Conservation (phyloP, 106 monocot genomes). For the Dendrobium huoshanense region DNA sequence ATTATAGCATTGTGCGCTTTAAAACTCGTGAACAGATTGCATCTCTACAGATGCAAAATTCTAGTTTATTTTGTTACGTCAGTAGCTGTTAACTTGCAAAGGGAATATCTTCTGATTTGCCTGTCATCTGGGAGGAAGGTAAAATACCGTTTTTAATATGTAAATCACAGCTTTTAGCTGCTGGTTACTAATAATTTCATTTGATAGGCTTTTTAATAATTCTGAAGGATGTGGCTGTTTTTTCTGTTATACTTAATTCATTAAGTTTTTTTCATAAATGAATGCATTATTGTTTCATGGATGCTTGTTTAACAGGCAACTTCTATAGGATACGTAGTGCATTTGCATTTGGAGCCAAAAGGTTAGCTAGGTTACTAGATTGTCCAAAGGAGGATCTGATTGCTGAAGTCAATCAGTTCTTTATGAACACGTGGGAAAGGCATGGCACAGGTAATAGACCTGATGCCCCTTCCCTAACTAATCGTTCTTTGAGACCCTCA, state of each 20-base stretch:
- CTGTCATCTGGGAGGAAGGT: too few species aligned
- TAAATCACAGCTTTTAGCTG: background rate
- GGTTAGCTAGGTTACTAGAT: constrained; percentile 48
- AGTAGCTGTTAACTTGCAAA: too few species aligned
- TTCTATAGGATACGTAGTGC: constrained; percentile 72
- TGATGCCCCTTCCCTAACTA: constrained; percentile 37
- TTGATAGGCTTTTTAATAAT: background rate
- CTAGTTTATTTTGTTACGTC: too few species aligned
- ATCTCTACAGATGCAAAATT: too few species aligned
- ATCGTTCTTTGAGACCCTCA: constrained; percentile 11
- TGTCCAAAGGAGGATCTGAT: constrained; percentile 53
- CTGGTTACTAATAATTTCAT: background rate
- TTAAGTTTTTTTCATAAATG: background rate
- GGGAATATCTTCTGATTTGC: background rate
- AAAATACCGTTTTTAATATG: background rate
- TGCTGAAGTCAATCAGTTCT: constrained; percentile 70
- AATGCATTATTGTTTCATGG: background rate
- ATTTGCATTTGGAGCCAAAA: constrained; percentile 79
- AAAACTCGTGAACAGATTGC: background rate
- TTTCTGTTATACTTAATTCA: background rate
- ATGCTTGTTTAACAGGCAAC: constrained; percentile 8
- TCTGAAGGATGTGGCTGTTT: background rate
- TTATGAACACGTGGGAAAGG: constrained; percentile 76
- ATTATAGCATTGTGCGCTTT: background rate
- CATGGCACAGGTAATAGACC: constrained; percentile 59